Base-by-base conservation (phyloP, 768 basidiomycete species). In the Kwoniella botswanensis region DNA sequence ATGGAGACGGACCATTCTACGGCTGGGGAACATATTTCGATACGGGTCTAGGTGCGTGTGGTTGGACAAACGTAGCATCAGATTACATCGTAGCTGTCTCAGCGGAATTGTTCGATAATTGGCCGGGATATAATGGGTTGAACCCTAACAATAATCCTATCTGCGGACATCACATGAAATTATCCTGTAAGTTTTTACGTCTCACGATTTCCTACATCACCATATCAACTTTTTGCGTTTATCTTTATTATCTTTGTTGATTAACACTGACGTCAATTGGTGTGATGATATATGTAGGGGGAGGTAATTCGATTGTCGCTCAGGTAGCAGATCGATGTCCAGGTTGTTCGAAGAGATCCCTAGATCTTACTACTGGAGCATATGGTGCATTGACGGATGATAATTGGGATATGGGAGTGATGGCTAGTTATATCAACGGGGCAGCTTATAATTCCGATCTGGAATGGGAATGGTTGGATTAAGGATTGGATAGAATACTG, bases 131-230 rank as follows among this genome's bases (percentile, higher is more conserved):
- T 29, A 77, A 71, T 50, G 77, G 73, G 3, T 46, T 70, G 46
- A 81, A 81, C 66, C 79, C 79, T 2, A 81, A 81, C 64, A 65
- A 74, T 57, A 76, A 77, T 63, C 74, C 77, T 21, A 76, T 81
- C 56, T 79, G 79, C 44, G 77, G 76, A 15, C 71, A 71, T 26
- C 75, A 80, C 52, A 53, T 79, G 12, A 53, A 70, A 13, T 73
- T 80, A 29, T 73, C 72, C 18, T 77, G 77, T 78, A 61, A 71
- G 74, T 76, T n/a, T 3, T 26, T 26, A 26, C 26, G 26, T 26
- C 26, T 26, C 26, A 26, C 1, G 3, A 26, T 26, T 26, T 3
- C 26, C 26, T 26, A 26, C 26, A 26, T 26, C 26, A 26, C 26
- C 26, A 26, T 26, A 26, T 26, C 26, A 26, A 26, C 3, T 26